These are phyloP conservation scores for Penicillium sp. DNA, from an alignment of 2,329 filamentous ascomycete genomes.

Conservation along the genomic window DNA sequence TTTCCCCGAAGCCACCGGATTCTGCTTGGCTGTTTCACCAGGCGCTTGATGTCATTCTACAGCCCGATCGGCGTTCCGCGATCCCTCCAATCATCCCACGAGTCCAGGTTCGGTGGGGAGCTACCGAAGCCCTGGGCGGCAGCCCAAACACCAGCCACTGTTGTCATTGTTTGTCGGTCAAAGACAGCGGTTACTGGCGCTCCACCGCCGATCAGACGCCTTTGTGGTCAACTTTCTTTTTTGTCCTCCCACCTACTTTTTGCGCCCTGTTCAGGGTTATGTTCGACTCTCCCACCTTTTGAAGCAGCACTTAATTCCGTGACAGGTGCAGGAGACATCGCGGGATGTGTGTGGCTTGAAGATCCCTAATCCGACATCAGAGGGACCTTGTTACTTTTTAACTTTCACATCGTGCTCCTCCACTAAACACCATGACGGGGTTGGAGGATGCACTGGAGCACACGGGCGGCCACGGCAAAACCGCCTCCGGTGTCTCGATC, in stretches of 20 bases:
- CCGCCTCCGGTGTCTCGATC: constrained; percentile 37
- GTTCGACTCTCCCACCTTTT: neutral
- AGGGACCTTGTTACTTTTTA: neutral
- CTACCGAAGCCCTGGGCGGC: constrained; percentile 15
- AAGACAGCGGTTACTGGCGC: constrained; percentile 5
- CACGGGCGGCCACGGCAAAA: constrained; percentile 36
- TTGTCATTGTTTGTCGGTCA: constrained; percentile 26
- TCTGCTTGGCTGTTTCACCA: constrained; percentile 30
- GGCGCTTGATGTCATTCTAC: constrained; percentile 38
- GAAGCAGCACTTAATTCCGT: neutral
- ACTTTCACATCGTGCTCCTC: neutral
- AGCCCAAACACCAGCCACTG: constrained; percentile 27
- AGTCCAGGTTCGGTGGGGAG: constrained; percentile 11
- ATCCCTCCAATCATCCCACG: constrained; percentile 29
- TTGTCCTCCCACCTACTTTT: neutral
- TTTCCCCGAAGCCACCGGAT: constrained; percentile 15
- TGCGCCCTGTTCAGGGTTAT: neutral
- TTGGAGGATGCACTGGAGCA: constrained; percentile 37
- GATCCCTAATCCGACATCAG: neutral
- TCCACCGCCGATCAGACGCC: constrained; percentile 15
- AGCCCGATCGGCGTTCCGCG: constrained; percentile 25
- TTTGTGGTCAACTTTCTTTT: constrained; percentile 11
- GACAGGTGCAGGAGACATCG: neutral
- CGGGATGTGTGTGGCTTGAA: neutral
- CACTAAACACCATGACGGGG: constrained; percentile 23